Evolutionary conservation across 2,329 filamentous ascomycete species (phyloP), one percentile per base, ranked within the genome.

Genomic region (Aspergillus intermedius): DNA sequence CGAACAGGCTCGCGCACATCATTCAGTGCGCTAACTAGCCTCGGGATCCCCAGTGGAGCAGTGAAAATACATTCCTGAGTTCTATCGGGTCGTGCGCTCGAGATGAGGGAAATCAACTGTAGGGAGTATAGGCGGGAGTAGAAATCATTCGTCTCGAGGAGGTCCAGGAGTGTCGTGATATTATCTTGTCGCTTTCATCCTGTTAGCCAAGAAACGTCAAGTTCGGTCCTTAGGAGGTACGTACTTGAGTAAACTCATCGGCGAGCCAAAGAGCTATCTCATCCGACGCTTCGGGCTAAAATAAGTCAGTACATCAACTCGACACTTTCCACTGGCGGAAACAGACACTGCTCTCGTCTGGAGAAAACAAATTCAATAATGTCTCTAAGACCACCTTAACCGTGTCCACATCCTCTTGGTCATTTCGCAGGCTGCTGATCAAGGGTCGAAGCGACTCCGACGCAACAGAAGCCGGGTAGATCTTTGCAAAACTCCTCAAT

Each of bases 201-300:
- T 68, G 74, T 82, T 74, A 81, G 77, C 67, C 64, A 40, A 48
- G 37, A 3, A 12, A 40, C 12, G 53, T 54, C 12, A 22, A 15
- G 25, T 35, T n/a, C 9, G 42, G 49, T 34, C 44, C 49, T 5
- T 46, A n/a, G 42, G 13, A 49, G 39, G 63, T 46, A 8, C 71
- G 56, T 75, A 84, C 82, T 77, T 95, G 91, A 30, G 93, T 96
- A 67, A 98, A 98, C 69, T 97, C 91, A 71, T 98, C 93, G 47
- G 93, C 93, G 50, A 98, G 78, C 90, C 93, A 98, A 23, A 97
- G 76, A 15, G 87, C 87, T 60, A 98, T 94, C 70, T 98, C 93
- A 56, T 97, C 91, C 12, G 91, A 95, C 47, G 91, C 89, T 77
- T 97, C 91, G 28, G 89, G 76, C 88, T 94, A 64, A 77, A 32